A percentile compares a stretch with the other conserved stretches of the same genome.
Conservation (phyloP, 805 yeast species). For the Nakazawaea peltata region DNA sequence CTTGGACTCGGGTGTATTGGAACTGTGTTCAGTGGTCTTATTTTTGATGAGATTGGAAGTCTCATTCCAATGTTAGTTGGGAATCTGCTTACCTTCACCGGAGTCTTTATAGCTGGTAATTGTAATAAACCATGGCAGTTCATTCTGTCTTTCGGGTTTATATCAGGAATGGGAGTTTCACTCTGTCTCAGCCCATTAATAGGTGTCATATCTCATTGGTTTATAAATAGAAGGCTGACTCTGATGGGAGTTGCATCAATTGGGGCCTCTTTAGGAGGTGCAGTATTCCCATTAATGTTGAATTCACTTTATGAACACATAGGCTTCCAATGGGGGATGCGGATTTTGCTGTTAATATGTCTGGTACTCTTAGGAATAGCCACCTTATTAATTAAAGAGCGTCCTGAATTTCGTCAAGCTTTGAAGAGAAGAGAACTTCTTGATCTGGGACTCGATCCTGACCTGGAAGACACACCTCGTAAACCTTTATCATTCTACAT, state of each 20-base stretch:
- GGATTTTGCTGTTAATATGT: slow-evolving; percentile 33
- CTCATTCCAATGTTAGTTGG: slow-evolving; percentile 33
- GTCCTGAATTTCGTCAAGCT: slow-evolving; percentile 22
- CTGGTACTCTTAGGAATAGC: slow-evolving; percentile 18
- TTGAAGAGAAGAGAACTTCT: neutral
- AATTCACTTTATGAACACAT: slow-evolving; percentile 32
- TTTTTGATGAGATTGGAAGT: slow-evolving; percentile 49
- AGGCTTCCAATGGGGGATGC: slow-evolving; percentile 55
- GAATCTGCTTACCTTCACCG: slow-evolving; percentile 32
- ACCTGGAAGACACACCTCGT: neutral
- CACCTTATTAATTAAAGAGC: slow-evolving; percentile 26
- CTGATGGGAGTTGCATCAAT: slow-evolving; percentile 25
- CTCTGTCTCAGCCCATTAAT: slow-evolving; percentile 36
- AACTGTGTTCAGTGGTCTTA: slow-evolving; percentile 50
- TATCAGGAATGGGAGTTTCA: slow-evolving; percentile 34
- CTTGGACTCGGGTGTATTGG: no score
- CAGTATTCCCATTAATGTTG: slow-evolving; percentile 49
- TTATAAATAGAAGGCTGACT: slow-evolving; percentile 30
- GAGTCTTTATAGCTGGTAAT: slow-evolving; percentile 43
- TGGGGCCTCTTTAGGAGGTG: slow-evolving; percentile 65
- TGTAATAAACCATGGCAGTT: slow-evolving; percentile 30
- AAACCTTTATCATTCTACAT: slow-evolving; percentile 12
- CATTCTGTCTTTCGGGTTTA: slow-evolving; percentile 31
- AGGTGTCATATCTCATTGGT: slow-evolving; percentile 38
- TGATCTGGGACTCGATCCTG: neutral